These are phyloP conservation scores for Penicillium desertorum DNA, from an alignment of 495 filamentous ascomycete species.

Conservation along the genomic window DNA sequence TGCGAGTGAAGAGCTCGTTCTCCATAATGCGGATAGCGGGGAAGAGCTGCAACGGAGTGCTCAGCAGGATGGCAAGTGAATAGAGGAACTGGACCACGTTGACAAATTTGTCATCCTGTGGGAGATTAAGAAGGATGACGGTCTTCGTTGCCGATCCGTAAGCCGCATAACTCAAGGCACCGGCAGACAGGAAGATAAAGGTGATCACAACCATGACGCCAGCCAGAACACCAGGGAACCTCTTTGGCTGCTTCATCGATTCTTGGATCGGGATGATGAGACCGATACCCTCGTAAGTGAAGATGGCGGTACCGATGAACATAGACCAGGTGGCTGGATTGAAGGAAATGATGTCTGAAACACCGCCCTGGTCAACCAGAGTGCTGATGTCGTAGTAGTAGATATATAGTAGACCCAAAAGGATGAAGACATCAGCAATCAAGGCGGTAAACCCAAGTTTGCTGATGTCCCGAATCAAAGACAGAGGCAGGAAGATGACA, in stretches of 20 bases:
- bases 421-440: conserved; percentile 89
- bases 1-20: conserved; percentile 70
- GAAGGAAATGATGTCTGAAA: conserved; percentile 82
- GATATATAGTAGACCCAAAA: conserved; percentile 87
- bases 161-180: conserved; percentile 90
- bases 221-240: conserved; percentile 83
- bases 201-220: conserved; percentile 93
- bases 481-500: conserved; percentile 88
- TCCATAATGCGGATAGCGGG: conserved; percentile 83
- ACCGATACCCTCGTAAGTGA: conserved; percentile 97
- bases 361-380: conserved; percentile 69
- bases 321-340: conserved; percentile 89
- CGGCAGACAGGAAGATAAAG: conserved; percentile 84
- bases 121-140: conserved; percentile 91
- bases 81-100: conserved; percentile 96
- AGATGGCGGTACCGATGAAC: conserved; percentile 97
- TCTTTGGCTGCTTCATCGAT: conserved; percentile 84
- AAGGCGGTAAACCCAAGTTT: conserved; percentile 90
- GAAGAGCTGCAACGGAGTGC: conserved; percentile 93
- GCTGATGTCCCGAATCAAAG: conserved; percentile 90
- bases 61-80: conserved; percentile 88
- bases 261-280: conserved; percentile 99
- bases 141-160: conserved; percentile 95
- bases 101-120: conserved; percentile 93
- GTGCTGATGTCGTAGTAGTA: conserved; percentile 94